Evolutionary conservation across 2,329 filamentous ascomycete genomes (phyloP), one percentile per base, ranked within the genome.

Genomic region (Dryadomyces sulphureus): DNA sequence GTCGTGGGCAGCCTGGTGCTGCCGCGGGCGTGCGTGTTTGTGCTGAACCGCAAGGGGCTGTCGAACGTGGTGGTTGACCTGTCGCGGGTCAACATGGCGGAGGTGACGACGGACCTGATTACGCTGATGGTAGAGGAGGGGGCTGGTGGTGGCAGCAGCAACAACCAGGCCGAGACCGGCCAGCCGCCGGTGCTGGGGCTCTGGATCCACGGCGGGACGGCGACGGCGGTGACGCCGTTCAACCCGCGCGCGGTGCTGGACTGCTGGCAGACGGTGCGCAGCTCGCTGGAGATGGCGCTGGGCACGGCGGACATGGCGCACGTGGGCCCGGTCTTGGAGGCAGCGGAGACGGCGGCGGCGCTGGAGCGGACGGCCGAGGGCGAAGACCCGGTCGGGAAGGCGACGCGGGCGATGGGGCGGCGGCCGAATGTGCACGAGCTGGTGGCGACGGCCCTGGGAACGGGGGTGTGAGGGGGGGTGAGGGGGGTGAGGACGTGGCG

Each of bases 1-100:
- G 54, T 59, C 3, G 58, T 61, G 3, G 62, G 60, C 24, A 46
- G 59, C 56, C 53, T 62, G 30, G 58, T 62, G 41, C 32, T 65
- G 42, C 60, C 66, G 32, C 59, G 66, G 16, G 66, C 68, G 20
- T 77, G 77, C 63, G 73, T 85, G 16, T 83, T 88, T 55, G 69
- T 90, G 7, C 68, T 90, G 50, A 89, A 86, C 62, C 72, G 84
- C 39, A 73, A 79, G 36, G 77, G 79, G 0, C 64, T 87, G 43
- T 73, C 82, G 44, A 89, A 90, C 56, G 71, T 88, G 45, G 69
- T 79, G 36, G 66, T 85, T 12, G 75, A 79, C 49, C 65, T 87
- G n/a, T 68, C 68, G 11, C 66, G 69, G 16, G 71, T 79, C 30
- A 66, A 64, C 36, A 71, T 82, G 48, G 77, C 84, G 36, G 82